Evolutionary conservation across 768 basidiomycete genomes (phyloP).

Genomic region (Trametes gibbosa): DNA sequence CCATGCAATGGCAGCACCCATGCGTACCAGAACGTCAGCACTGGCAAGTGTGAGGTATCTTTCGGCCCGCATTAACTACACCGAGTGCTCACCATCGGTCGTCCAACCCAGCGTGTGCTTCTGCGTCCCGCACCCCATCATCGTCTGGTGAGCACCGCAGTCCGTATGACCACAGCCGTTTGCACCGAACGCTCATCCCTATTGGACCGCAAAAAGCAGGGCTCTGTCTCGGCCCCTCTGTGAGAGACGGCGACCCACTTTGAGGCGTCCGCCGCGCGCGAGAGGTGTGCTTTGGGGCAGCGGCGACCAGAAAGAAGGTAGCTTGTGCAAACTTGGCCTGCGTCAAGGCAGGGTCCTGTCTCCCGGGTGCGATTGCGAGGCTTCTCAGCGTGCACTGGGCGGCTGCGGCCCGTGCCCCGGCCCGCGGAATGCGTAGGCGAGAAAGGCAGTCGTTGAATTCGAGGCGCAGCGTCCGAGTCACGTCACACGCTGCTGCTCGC

Average conservation of each 20-base stretch:
- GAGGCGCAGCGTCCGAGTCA: not conserved
- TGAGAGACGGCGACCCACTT: not conserved
- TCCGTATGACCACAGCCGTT: not conserved
- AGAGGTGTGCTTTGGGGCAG: not conserved
- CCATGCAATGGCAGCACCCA: no score
- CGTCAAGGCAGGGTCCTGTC: not conserved
- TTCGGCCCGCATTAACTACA: no score
- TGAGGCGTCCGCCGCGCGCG: not conserved
- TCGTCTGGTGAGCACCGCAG: no score
- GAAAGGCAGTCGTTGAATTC: constrained; percentile 4
- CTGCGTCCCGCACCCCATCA: no score
- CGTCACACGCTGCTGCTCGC: no score
- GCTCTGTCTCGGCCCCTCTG: constrained; percentile 3
- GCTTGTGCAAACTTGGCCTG: not conserved
- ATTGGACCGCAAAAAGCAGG: constrained; percentile 1
- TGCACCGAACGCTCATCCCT: not conserved
- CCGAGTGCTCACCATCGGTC: no score
- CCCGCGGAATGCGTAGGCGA: not conserved
- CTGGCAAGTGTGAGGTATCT: no score
- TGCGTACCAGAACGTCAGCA: no score
- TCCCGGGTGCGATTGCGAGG: not conserved
- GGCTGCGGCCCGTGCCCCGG: not conserved
- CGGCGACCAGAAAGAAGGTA: not conserved
- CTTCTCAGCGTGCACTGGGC: not conserved
- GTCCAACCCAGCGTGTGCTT: no score